phyloP scores from a whole-genome alignment of 2,329 filamentous ascomycete genomes.

The Trichoderma pleuroti region DNA sequence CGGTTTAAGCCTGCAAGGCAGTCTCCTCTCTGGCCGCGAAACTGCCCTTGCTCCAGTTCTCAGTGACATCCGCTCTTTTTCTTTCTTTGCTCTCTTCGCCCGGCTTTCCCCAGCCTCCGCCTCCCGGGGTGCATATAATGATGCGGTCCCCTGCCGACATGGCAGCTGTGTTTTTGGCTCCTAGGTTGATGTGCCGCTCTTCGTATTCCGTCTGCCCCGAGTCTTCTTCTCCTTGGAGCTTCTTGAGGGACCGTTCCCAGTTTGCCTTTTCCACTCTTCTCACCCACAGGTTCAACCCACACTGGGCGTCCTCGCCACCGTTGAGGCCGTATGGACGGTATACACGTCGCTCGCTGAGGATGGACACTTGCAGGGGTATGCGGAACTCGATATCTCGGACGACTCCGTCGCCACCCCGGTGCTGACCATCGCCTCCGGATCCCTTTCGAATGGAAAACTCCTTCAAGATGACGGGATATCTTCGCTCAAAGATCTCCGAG shows the following conservation, averaged over 20 bases:
- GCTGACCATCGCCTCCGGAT: slow-evolving; percentile 63
- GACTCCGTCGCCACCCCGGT: slow-evolving; percentile 69
- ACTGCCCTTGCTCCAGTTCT: slow-evolving; percentile 54
- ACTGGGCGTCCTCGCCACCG: slow-evolving; percentile 74
- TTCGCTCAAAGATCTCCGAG: slow-evolving; percentile 43
- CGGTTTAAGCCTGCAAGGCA: slow-evolving; percentile 52
- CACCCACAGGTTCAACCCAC: slow-evolving; percentile 86
- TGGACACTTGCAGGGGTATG: slow-evolving; percentile 71
- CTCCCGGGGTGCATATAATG: slow-evolving; percentile 73
- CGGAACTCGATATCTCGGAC: slow-evolving; percentile 76
- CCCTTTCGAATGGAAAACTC: slow-evolving; percentile 64
- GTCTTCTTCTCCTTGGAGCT: slow-evolving; percentile 34
- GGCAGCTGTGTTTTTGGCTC: slow-evolving; percentile 73
- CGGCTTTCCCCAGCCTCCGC: slow-evolving; percentile 68
- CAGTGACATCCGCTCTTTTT: slow-evolving; percentile 51
- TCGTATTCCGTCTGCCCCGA: slow-evolving; percentile 45
- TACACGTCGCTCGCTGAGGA: slow-evolving; percentile 73
- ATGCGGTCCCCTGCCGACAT: slow-evolving; percentile 77
- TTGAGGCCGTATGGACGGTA: slow-evolving; percentile 65
- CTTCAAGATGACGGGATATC: slow-evolving; percentile 68
- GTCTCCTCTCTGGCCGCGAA: slow-evolving; percentile 54
- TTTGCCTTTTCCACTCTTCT: slow-evolving; percentile 61
- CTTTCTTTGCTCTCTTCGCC: slow-evolving; percentile 55
- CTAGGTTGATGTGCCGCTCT: slow-evolving; percentile 66
- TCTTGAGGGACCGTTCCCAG: slow-evolving; percentile 44